Percentiles rank a stretch among this genome's conserved stretches.
Conservation (phyloP, 345 rosid genomes). For the Salix koriyanagi region DNA sequence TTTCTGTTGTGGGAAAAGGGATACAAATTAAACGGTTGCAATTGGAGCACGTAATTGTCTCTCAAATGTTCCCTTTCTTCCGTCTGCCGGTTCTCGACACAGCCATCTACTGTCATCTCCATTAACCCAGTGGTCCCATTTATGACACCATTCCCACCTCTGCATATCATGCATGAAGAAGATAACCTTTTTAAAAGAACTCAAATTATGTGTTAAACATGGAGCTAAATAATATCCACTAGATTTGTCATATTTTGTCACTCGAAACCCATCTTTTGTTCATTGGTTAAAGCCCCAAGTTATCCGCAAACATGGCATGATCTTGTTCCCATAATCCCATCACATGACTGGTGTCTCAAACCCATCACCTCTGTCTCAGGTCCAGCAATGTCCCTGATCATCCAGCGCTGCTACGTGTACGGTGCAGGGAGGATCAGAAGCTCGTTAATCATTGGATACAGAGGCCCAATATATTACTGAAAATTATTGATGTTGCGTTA, state of each 20-base stretch:
- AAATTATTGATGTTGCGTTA: too few species aligned
- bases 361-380: not conserved
- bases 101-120: constrained; percentile 17
- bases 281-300: not conserved
- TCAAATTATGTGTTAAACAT: too few species aligned
- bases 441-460: too few species aligned
- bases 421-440: too few species aligned
- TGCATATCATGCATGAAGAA: not conserved
- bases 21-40: constrained; percentile 48
- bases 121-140: constrained; percentile 42
- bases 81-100: constrained; percentile 43
- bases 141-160: constrained; percentile 22
- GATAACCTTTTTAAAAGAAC: not conserved
- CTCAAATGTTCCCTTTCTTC: constrained; percentile 42
- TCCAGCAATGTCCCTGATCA: too few species aligned
- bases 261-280: not conserved
- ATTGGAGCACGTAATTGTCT: constrained; percentile 52
- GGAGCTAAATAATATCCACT: not conserved
- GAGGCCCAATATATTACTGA: too few species aligned
- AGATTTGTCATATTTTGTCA: constrained; percentile 1
- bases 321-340: constrained; percentile 1
- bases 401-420: too few species aligned
- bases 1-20: constrained; percentile 41
- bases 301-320: constrained; percentile 1
- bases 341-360: too few species aligned